Conservation (phyloP, 768 basidiomycete genomes). For the Calocera cornea region DNA sequence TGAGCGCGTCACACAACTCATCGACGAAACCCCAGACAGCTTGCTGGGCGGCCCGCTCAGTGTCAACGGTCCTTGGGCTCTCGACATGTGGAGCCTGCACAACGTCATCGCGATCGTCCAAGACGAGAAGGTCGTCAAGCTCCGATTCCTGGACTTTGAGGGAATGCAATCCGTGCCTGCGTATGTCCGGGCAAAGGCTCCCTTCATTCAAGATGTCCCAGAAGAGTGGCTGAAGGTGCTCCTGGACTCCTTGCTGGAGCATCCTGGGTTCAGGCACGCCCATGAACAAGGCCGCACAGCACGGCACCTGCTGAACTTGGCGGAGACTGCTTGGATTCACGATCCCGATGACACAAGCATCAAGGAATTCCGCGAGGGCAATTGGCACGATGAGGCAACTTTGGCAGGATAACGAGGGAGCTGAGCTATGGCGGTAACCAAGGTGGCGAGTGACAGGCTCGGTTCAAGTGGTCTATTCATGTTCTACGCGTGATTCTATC, state of each 20-base stretch:
- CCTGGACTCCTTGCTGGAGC: not conserved
- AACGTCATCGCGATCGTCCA: not conserved
- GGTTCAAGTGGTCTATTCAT: too few relatives aligned
- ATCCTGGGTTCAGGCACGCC: not conserved
- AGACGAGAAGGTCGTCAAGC: not conserved
- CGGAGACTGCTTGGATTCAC: not conserved
- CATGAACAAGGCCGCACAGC: not conserved
- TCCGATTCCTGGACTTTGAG: not conserved
- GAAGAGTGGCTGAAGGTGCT: not conserved
- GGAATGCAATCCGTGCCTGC: not conserved
- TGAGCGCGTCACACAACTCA: not conserved
- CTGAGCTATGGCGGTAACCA: too few relatives aligned
- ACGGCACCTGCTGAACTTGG: not conserved
- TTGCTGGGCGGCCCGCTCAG: not conserved
- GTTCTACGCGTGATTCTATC: too few relatives aligned
- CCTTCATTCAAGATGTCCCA: not conserved
- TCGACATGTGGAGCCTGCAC: too few relatives aligned
- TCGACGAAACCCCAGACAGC: not conserved
- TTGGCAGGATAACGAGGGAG: not conserved
- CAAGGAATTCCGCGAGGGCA: not conserved
- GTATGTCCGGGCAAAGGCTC: not conserved
- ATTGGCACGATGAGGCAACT: not conserved
- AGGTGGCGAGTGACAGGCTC: too few relatives aligned
- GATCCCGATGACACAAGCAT: not conserved
- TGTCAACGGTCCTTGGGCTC: not conserved